Base-by-base conservation (phyloP, 495 filamentous ascomycete species). In the Friedmanniomyces endolithicus region DNA sequence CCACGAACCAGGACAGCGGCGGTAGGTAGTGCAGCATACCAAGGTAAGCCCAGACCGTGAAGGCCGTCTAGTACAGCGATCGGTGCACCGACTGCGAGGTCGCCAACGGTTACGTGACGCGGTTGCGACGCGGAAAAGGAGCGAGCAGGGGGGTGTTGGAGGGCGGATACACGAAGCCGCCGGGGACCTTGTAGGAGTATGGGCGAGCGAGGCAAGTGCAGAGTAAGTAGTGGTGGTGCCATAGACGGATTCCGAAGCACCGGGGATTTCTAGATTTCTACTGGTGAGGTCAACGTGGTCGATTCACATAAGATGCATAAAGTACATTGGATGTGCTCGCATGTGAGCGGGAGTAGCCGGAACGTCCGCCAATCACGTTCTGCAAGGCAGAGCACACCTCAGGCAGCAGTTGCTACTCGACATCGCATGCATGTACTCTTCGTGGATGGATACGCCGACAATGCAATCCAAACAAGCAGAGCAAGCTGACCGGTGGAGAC, bases 21-120 rank as follows among this genome's bases (percentile, higher is more conserved):
- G 51, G 86, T 71, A 0, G 88, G 88, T 50, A 95, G 78, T 24
- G 80, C 75, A 9, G 78, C 61, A 46, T 67, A 80, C 88, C 88
- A 94, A 56, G 87, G 78, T 2, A 85, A 74, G 44, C 73, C 70
- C 24, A 77, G 78, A 59, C 71, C 14, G 29, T 92, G 88, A 1
- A 90, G 61, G 41, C 68, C 61, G n/a, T 81, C 70, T 48, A 92
- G 70, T 41, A 82, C 62, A 48, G 68, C 62, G 31, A 82, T 74
- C 17, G 84, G 75, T 55, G 68, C 61, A 33, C 75, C 65, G 43
- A 83, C 49, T 31, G 71, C 66, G 20, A 75, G 63, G 35, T 76
- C 74, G 53, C 83, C 16, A 60, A 68, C 57, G 61, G 67, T 43
- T 22, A 68, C 55, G 23, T 75, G 72, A 29, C 40, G 56, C 33